phyloP scores from a whole-genome alignment of 208 protist species.

The Leishmania braziliensis region DNA sequence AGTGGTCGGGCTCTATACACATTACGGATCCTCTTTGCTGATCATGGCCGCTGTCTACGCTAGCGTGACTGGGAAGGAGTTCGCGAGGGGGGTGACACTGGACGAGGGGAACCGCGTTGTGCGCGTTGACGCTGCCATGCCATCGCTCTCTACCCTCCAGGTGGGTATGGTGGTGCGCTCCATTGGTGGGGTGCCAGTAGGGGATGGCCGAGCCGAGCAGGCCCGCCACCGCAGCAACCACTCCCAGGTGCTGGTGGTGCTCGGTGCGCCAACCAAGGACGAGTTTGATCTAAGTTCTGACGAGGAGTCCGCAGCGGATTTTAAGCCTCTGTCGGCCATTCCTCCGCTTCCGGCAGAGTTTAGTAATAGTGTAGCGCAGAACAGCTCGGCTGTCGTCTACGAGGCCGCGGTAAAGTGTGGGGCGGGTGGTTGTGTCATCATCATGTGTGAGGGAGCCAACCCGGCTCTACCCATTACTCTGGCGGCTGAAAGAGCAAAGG shows the following conservation, averaged over 20 bases:
- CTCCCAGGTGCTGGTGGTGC: constrained; percentile 63
- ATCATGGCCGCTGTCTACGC: constrained; percentile 53
- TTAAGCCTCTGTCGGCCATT: constrained; percentile 46
- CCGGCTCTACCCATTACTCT: constrained; percentile 79
- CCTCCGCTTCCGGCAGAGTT: constrained; percentile 44
- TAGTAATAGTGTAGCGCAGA: constrained; percentile 40
- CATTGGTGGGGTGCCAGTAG: constrained; percentile 70
- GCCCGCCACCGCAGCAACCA: constrained; percentile 42
- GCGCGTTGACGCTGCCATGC: constrained; percentile 39
- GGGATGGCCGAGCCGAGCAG: constrained; percentile 54
- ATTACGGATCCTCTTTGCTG: background rate
- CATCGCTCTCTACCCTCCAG: constrained; percentile 42
- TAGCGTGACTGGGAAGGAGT: constrained; percentile 54
- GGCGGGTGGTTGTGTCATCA: constrained; percentile 74
- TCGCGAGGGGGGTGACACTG: constrained; percentile 55
- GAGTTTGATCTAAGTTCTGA: constrained; percentile 86
- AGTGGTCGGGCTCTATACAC: background rate
- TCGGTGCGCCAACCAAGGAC: constrained; percentile 43
- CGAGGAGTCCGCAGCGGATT: constrained; percentile 64
- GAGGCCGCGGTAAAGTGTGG: constrained; percentile 59
- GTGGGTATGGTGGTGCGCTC: constrained; percentile 77
- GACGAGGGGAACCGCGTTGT: constrained; percentile 56
- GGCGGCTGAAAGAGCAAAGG: constrained; percentile 59
- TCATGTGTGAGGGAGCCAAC: constrained; percentile 88
- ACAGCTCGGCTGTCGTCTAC: constrained; percentile 63